Conservation (phyloP, 148 eudicot genomes). For the Diospyros lotus region DNA sequence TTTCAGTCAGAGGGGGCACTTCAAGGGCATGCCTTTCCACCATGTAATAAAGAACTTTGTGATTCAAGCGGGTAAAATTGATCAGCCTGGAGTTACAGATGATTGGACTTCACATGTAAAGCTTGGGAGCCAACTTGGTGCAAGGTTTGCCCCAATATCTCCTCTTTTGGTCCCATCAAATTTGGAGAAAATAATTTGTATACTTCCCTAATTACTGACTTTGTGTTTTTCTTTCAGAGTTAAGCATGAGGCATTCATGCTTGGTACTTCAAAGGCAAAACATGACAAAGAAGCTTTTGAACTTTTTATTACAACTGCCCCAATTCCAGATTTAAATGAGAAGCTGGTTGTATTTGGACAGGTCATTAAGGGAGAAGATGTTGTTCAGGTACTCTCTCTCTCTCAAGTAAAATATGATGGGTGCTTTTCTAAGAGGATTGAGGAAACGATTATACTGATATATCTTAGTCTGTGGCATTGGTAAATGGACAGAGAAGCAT, state of each 20-base stretch:
- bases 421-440: too few relatives aligned
- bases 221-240: slow-evolving; percentile 33
- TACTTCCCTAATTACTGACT: neutral
- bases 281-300: slow-evolving; percentile 53
- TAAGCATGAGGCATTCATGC: slow-evolving; percentile 94
- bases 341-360: slow-evolving; percentile 79
- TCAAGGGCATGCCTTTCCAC: slow-evolving; percentile 80
- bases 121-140: slow-evolving; percentile 59
- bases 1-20: slow-evolving; percentile 70
- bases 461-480: too few relatives aligned
- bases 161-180: neutral
- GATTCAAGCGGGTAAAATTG: slow-evolving; percentile 68
- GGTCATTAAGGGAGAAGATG: slow-evolving; percentile 75
- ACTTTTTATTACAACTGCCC: slow-evolving; percentile 80
- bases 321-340: slow-evolving; percentile 79
- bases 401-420: too few relatives aligned
- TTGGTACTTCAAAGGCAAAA: slow-evolving; percentile 75
- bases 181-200: neutral
- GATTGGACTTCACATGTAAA: slow-evolving; percentile 79
- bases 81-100: slow-evolving; percentile 49
- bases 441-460: too few relatives aligned
- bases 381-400: slow-evolving; percentile 57
- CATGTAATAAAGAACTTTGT: slow-evolving; percentile 82
- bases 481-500: too few relatives aligned
- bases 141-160: slow-evolving; percentile 36